These are phyloP conservation scores for Podila minutissima DNA, from an alignment of 192 early-diverging fungal species.

Conservation along the genomic window DNA sequence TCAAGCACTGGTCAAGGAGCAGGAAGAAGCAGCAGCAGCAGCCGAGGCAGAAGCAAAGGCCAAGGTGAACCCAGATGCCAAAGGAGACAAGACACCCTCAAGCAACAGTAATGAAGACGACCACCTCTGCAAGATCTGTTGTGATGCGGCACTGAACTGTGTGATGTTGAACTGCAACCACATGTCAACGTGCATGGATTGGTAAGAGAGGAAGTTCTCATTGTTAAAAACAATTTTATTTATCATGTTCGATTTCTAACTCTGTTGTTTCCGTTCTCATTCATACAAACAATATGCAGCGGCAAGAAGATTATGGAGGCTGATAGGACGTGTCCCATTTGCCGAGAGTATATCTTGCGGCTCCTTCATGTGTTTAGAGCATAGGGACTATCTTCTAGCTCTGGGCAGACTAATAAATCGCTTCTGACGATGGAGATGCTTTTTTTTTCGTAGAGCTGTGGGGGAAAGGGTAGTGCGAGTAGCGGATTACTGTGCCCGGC, in stretches of 20 bases:
- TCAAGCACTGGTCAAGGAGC: conserved; percentile 36
- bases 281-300: conserved; percentile 6
- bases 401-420: too few species aligned
- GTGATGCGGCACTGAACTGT: conserved; percentile 79
- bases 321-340: conserved; percentile 81
- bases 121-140: conserved; percentile 83
- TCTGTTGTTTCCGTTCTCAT: background rate
- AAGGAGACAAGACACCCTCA: background rate
- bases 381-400: conserved; percentile 17
- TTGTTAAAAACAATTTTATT: too few species aligned
- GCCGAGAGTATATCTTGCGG: conserved; percentile 71
- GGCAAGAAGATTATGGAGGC: conserved; percentile 49
- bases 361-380: conserved; percentile 76
- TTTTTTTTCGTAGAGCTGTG: too few species aligned
- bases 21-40: background rate
- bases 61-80: background rate
- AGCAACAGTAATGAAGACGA: conserved; percentile 52
- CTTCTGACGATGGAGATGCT: too few species aligned
- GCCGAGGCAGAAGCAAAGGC: background rate
- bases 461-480: too few species aligned
- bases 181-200: conserved; percentile 83
- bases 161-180: conserved; percentile 88
- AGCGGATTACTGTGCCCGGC: too few species aligned
- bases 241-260: too few species aligned
- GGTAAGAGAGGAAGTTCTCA: conserved; percentile 12